Conservation (phyloP, 163 green algal species). For the Trebouxiophyceae sp. region DNA sequence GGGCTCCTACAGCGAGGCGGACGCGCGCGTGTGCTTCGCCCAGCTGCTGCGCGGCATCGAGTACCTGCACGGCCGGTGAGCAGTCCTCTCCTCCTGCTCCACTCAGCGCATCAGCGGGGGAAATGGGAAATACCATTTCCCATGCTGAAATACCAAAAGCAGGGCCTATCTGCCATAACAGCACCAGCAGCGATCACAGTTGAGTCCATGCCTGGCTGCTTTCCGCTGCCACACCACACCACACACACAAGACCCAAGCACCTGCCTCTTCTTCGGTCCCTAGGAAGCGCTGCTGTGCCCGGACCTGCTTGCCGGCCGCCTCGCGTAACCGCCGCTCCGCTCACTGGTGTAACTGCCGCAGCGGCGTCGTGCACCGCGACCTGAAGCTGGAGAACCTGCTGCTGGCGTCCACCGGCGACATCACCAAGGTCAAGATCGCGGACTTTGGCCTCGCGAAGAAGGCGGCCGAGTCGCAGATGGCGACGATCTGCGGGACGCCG, state of each 20-base stretch:
- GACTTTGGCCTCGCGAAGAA: constrained; percentile 84
- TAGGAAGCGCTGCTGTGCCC: no score
- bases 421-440: constrained; percentile 76
- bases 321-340: no score
- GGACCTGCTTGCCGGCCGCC: no score
- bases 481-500: constrained; percentile 73
- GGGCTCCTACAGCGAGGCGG: constrained; percentile 71
- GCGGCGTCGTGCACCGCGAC: constrained; percentile 50
- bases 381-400: constrained; percentile 89
- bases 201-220: not conserved
- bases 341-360: constrained; percentile 11
- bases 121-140: not conserved
- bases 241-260: no score
- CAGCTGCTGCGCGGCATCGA: constrained; percentile 75
- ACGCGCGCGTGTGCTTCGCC: constrained; percentile 67
- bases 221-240: not conserved
- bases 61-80: constrained; percentile 78
- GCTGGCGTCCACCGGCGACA: constrained; percentile 60
- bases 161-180: no score
- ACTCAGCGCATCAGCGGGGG: no score
- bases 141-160: not conserved
- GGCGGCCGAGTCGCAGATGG: constrained; percentile 38
- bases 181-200: not conserved
- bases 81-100: not conserved
- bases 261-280: no score